These are phyloP conservation scores for Colletotrichum trifolii DNA, from an alignment of 2,329 filamentous ascomycete species.

Conservation along the genomic window DNA sequence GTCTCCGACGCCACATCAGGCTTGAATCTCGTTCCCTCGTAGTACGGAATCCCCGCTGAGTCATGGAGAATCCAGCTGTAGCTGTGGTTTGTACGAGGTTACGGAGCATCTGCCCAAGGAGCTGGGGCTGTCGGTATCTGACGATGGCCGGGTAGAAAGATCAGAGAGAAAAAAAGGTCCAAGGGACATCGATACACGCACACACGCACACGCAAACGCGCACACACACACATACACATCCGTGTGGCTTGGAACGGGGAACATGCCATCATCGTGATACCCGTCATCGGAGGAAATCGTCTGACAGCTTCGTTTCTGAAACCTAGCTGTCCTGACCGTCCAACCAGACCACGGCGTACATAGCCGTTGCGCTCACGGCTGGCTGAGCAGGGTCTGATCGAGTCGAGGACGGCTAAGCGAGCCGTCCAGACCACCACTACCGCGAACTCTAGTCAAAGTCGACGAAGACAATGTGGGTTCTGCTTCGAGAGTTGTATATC, in stretches of 20 bases:
- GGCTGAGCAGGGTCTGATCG: slow-evolving; percentile 8
- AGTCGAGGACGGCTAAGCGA: slow-evolving; percentile 11
- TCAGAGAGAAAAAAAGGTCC: background rate
- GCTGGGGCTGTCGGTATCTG: background rate
- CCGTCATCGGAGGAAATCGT: background rate
- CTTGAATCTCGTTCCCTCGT: background rate
- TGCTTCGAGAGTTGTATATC: too few species aligned
- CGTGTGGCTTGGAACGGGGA: background rate
- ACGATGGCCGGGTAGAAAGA: background rate
- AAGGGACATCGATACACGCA: too few species aligned
- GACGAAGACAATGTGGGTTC: background rate
- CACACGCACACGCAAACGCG: too few species aligned
- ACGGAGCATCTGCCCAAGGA: too few species aligned
- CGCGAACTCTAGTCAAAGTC: background rate
- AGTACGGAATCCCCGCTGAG: slow-evolving; percentile 18
- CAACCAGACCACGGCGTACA: slow-evolving; percentile 5
- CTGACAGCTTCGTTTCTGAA: slow-evolving; percentile 6
- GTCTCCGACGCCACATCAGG: slow-evolving; percentile 16
- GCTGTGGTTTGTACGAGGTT: background rate
- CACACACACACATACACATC: background rate
- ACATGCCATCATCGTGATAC: slow-evolving; percentile 18
- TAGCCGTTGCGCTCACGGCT: background rate
- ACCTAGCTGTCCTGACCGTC: slow-evolving; percentile 3
- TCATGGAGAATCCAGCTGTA: slow-evolving; percentile 3
- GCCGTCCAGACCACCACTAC: slow-evolving; percentile 23